phyloP scores from a whole-genome alignment of 441 rosid genomes.

The Hypseocharis bilobata region DNA sequence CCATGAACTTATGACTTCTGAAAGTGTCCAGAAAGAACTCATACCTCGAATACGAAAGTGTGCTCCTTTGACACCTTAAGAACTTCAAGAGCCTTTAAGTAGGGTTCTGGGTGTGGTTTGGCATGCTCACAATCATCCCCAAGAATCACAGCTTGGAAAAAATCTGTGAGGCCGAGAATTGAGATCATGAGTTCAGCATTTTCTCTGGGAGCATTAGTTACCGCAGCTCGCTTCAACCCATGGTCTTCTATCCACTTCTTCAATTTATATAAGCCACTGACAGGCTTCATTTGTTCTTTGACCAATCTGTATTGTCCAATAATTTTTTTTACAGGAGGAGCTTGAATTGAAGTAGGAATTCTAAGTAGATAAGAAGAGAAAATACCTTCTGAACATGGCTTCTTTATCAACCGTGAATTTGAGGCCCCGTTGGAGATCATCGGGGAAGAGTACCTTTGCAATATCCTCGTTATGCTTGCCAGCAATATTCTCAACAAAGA shows the following conservation, averaged over 20 bases:
- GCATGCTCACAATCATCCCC: constrained; percentile 70
- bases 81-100: constrained; percentile 66
- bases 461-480: constrained; percentile 75
- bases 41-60: constrained; percentile 62
- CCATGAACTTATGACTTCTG: background rate
- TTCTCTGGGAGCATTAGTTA: constrained; percentile 75
- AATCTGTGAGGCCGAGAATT: constrained; percentile 62
- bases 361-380: background rate
- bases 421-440: constrained; percentile 55
- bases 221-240: constrained; percentile 80
- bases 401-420: constrained; percentile 64
- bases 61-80: constrained; percentile 76
- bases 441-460: constrained; percentile 55
- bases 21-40: background rate
- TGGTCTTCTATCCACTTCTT: constrained; percentile 78
- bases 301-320: constrained; percentile 46
- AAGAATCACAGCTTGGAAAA: constrained; percentile 58
- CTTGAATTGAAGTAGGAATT: background rate
- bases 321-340: background rate
- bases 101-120: constrained; percentile 79
- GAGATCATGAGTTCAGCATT: constrained; percentile 82
- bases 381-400: constrained; percentile 67
- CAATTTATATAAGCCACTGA: constrained; percentile 57
- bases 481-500: constrained; percentile 52
- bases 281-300: constrained; percentile 41